phyloP scores from a whole-genome alignment of 768 basidiomycete genomes.

The Mycena latifolia region DNA sequence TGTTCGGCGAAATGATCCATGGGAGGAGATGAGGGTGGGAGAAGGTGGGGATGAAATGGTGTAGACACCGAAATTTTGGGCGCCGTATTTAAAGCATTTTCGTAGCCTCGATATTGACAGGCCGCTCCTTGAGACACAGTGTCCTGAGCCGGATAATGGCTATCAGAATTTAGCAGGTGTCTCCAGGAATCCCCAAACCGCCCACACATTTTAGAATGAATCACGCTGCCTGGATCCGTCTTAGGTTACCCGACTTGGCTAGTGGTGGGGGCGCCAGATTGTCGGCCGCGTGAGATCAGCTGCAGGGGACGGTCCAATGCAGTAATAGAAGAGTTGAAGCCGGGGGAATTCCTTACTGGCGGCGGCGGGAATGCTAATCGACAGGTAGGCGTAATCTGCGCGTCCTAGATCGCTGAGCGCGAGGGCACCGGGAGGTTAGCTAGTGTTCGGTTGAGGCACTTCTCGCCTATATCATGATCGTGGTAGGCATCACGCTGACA shows the following conservation, averaged over 20 bases:
- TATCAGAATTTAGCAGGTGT: too few relatives aligned
- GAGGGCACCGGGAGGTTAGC: constrained; percentile 22
- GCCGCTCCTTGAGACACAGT: constrained; percentile 2
- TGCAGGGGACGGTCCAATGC: constrained; percentile 1
- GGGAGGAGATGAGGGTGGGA: neutral
- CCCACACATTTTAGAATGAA: neutral
- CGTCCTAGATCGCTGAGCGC: constrained; percentile 17
- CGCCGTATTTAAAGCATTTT: constrained; percentile 19
- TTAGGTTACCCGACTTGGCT: constrained; percentile 5
- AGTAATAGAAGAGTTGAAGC: neutral
- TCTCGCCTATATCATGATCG: constrained; percentile 17
- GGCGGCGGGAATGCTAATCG: constrained; percentile 25
- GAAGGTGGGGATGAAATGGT: neutral
- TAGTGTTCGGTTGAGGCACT: constrained; percentile 9
- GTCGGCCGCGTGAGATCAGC: constrained; percentile 12
- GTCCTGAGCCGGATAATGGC: constrained; percentile 11
- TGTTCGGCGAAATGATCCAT: constrained; percentile 9
- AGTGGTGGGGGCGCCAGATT: neutral
- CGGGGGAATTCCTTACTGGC: constrained; percentile 15
- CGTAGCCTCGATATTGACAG: neutral
- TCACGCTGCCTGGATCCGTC: neutral
- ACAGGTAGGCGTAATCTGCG: constrained; percentile 21
- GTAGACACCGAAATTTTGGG: neutral
- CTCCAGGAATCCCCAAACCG: neutral
- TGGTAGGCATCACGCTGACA: constrained; percentile 4